These are phyloP conservation scores for Saussurea involucrata DNA, from an alignment of 129 eudicot species.

Conservation along the genomic window DNA sequence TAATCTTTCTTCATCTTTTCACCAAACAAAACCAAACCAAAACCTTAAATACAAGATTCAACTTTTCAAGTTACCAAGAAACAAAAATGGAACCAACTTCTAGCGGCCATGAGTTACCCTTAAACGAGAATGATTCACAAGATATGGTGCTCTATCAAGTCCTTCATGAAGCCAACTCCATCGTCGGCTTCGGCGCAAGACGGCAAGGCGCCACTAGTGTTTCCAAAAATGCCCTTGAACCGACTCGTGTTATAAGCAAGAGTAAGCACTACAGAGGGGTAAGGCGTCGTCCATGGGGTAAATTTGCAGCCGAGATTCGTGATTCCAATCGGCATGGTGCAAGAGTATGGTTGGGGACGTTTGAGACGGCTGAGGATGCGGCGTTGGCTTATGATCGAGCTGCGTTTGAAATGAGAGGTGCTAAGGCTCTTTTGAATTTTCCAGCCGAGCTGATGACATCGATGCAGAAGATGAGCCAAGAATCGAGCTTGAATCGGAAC, in stretches of 20 bases:
- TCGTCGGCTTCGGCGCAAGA: neutral
- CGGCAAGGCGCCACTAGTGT: neutral
- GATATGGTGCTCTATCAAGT: slow-evolving; percentile 63
- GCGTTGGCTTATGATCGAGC: slow-evolving; percentile 85
- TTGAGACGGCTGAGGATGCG: slow-evolving; percentile 73
- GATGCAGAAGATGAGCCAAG: slow-evolving; percentile 7
- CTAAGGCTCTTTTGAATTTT: slow-evolving; percentile 70
- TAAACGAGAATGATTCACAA: slow-evolving; percentile 76
- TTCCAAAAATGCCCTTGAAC: slow-evolving; percentile 19
- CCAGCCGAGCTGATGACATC: slow-evolving; percentile 41
- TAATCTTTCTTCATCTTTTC: neutral
- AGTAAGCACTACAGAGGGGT: slow-evolving; percentile 68
- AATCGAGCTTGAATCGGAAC: neutral
- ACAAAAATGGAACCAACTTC: slow-evolving; percentile 32
- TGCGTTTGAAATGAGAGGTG: slow-evolving; percentile 72
- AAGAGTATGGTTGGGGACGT: slow-evolving; percentile 79
- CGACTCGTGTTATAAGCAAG: slow-evolving; percentile 31
- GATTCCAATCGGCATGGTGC: slow-evolving; percentile 63
- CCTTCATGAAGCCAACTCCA: slow-evolving; percentile 54
- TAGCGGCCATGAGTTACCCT: slow-evolving; percentile 44
- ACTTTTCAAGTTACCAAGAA: neutral
- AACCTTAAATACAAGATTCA: slow-evolving; percentile 16
- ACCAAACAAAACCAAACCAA: slow-evolving; percentile 5
- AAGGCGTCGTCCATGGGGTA: slow-evolving; percentile 83
- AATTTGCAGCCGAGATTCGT: slow-evolving; percentile 79